These are phyloP conservation scores for Ophiocytium majus DNA, from an alignment of 352 stramenopile genomes.

Conservation along the genomic window DNA sequence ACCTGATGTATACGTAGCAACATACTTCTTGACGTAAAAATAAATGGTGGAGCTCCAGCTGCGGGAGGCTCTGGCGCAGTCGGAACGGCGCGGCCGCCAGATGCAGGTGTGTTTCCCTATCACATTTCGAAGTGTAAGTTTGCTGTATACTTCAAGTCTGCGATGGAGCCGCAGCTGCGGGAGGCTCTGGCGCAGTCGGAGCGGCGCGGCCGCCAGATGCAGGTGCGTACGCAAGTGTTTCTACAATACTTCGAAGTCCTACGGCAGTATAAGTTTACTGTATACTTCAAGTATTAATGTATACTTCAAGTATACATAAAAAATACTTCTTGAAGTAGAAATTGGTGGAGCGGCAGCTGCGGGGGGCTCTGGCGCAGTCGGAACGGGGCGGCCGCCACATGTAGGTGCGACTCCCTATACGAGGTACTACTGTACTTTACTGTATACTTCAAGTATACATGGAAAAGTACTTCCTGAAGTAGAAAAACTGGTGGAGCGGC, in stretches of 20 bases:
- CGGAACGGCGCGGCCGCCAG: not conserved
- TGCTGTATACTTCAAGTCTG: too few species aligned
- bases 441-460: too few species aligned
- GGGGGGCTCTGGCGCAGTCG: not conserved
- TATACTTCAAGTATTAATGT: too few species aligned
- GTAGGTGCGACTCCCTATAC: not conserved
- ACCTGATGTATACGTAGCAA: too few species aligned
- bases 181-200: not conserved
- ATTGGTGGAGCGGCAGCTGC: not conserved
- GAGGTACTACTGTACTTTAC: too few species aligned
- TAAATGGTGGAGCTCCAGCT: not conserved
- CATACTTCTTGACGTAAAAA: too few species aligned
- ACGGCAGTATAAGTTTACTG: too few species aligned
- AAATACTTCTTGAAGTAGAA: too few species aligned
- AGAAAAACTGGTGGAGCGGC: not conserved
- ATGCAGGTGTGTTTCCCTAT: not conserved
- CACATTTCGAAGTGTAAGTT: too few species aligned
- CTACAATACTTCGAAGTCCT: too few species aligned
- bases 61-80: not conserved
- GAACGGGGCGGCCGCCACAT: not conserved
- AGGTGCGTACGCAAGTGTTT: not conserved
- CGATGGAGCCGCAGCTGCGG: not conserved
- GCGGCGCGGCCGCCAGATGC: not conserved
- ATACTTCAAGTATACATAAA: too few species aligned
- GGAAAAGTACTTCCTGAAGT: too few species aligned